Percentiles rank a stretch among this genome's conserved stretches.
Conservation (phyloP, 1,139 yeast genomes). For the Blastobotrys ciferrii region DNA sequence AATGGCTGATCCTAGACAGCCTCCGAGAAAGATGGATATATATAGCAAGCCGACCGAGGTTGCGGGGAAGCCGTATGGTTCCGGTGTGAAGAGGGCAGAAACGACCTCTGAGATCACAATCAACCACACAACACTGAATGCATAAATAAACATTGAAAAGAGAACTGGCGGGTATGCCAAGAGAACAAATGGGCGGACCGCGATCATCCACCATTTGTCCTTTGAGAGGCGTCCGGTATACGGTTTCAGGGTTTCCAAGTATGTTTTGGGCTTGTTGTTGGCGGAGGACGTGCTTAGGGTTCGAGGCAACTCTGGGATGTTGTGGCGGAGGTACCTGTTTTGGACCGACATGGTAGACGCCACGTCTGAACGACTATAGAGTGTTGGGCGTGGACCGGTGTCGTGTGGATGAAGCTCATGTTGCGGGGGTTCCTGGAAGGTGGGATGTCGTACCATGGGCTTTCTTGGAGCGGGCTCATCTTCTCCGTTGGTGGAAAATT, state of each 20-base stretch:
- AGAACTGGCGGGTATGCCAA: constrained; percentile 52
- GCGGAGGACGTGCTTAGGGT: constrained; percentile 19
- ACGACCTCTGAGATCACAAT: constrained; percentile 60
- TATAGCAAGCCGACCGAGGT: constrained; percentile 57
- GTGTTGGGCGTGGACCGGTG: constrained; percentile 8
- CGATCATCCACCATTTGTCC: constrained; percentile 59
- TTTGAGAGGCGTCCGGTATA: constrained; percentile 48
- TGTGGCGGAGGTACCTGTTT: constrained; percentile 18
- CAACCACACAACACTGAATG: constrained; percentile 62
- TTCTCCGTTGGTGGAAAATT: constrained; percentile 13
- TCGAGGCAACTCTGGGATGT: constrained; percentile 12
- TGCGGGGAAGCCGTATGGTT: constrained; percentile 48
- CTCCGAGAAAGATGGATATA: constrained; percentile 58
- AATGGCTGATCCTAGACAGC: constrained; percentile 53
- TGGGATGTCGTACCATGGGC: constrained; percentile 19
- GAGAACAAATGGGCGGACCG: constrained; percentile 54
- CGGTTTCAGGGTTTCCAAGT: constrained; percentile 28
- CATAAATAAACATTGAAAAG: constrained; percentile 53
- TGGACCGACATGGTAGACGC: constrained; percentile 12
- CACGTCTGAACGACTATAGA: constrained; percentile 7
- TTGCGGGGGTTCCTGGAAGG: constrained; percentile 17
- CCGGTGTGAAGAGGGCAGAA: constrained; percentile 47
- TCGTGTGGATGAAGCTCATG: constrained; percentile 6
- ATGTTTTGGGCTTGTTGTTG: constrained; percentile 25
- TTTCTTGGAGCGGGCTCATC: constrained; percentile 7